These are phyloP conservation scores for Cynanchum wilfordii DNA, from an alignment of 257 asterid species.

Conservation along the genomic window DNA sequence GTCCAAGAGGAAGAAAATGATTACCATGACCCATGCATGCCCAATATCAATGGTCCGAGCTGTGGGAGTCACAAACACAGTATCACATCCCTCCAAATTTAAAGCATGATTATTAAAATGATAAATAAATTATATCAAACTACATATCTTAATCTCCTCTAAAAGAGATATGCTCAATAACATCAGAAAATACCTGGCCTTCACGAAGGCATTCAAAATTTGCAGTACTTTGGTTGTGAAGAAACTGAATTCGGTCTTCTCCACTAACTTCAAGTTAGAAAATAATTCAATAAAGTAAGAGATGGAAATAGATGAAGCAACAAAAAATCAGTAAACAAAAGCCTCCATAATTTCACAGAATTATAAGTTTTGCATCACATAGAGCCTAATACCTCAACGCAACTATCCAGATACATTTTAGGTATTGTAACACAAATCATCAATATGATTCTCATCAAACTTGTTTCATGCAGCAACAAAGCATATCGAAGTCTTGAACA, in stretches of 20 bases:
- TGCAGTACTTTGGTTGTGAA: slow-evolving; percentile 97
- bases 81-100: slow-evolving; percentile 75
- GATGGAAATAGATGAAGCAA: background rate
- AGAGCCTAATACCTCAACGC: background rate
- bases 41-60: slow-evolving; percentile 95
- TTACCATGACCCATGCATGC: slow-evolving; percentile 92
- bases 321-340: background rate
- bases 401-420: background rate
- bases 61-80: slow-evolving; percentile 92
- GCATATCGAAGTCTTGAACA: background rate
- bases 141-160: slow-evolving; percentile 4
- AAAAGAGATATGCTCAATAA: slow-evolving; percentile 10
- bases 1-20: slow-evolving; percentile 18
- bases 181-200: slow-evolving; percentile 68
- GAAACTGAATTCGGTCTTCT: slow-evolving; percentile 84
- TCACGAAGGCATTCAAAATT: slow-evolving; percentile 73
- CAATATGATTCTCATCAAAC: background rate
- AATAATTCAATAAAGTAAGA: background rate
- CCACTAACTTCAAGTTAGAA: slow-evolving; percentile 66
- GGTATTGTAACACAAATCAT: background rate
- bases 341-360: background rate
- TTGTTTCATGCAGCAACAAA: background rate
- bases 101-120: slow-evolving; percentile 14
- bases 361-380: background rate
- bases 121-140: slow-evolving; percentile 7